Base-by-base conservation (phyloP, 2,329 filamentous ascomycete species). In the Verticillium nonalfalfae region DNA sequence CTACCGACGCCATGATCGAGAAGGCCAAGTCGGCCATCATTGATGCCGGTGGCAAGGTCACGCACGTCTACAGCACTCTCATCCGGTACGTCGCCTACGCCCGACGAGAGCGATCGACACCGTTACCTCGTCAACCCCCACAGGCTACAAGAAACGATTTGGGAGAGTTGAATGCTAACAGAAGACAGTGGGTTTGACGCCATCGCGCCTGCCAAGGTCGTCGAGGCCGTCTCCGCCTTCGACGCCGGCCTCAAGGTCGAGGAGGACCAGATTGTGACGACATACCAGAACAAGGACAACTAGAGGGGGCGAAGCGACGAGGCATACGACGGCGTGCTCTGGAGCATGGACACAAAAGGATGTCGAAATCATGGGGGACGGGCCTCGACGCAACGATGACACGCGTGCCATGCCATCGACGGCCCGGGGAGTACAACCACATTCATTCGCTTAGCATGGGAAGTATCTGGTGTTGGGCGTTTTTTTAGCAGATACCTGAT, bases 21-120 rank as follows among this genome's bases (percentile, higher is more conserved):
- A 75, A 90, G 61, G 92, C 91, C 55, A 95, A 89, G 79, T 76
- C 88, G 52, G 84, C 85, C 2, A 87, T 97, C 68, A 75, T 80
- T 59, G 79, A 87, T 56, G 87, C 87, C 45, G 90, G 90, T 58
- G 91, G 91, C 45, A 76, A 84, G 58, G 91, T 97, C 68, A 95
- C 90, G 26, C 91, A 96, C 77, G 84, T 88, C 70, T 95, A 91
- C 74, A 26, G 26, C 26, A 77, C 78, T 56, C 71, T 87, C 62
- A 84, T 88, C 74, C 85, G 86, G 89, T 92, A 82, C 72, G 87
- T 67, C 31, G 14, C 54, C 33, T 31, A 21, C 55, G 11, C 33
- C 13, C 7, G 31, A 18, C 26, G 55, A 18, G 4, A 34, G 45
- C 36, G 26, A 26, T 26, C 26, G 26, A 26, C 26, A 26, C 26